These are phyloP conservation scores for Paramecium sonneborni DNA, from an alignment of 73 alveolate genomes.

Conservation along the genomic window DNA sequence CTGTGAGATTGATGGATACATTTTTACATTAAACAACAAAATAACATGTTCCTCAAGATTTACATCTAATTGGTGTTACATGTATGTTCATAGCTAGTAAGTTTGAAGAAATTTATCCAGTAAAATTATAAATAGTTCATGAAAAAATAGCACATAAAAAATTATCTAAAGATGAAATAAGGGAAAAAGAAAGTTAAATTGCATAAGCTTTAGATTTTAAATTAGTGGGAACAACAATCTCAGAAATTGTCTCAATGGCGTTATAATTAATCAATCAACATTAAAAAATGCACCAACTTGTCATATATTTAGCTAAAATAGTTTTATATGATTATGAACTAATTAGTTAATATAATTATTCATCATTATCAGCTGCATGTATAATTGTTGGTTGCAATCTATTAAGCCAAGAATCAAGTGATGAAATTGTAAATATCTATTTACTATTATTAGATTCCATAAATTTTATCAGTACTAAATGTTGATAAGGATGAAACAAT, in stretches of 20 bases:
- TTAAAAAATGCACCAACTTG: background rate
- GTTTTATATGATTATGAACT: slow-evolving; percentile 55
- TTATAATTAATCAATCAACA: background rate
- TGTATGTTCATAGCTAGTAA: slow-evolving; percentile 81
- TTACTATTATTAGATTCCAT: slow-evolving; percentile 2
- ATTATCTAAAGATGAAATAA: slow-evolving; percentile 56
- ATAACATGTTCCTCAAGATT: slow-evolving; percentile 65
- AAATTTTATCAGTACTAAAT: background rate
- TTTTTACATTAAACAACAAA: background rate
- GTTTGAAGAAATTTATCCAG: slow-evolving; percentile 86
- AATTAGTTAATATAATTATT: slow-evolving; percentile 50
- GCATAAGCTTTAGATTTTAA: slow-evolving; percentile 50
- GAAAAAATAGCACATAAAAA: slow-evolving; percentile 67
- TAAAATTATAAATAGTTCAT: slow-evolving; percentile 49
- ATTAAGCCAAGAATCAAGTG: background rate
- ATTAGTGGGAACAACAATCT: slow-evolving; percentile 41
- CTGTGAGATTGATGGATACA: slow-evolving; percentile 86
- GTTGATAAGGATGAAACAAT: slow-evolving; percentile 60
- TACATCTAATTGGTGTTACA: slow-evolving; percentile 78
- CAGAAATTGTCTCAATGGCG: slow-evolving; percentile 22
- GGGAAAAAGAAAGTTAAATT: slow-evolving; percentile 43
- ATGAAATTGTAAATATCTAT: background rate
- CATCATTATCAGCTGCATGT: slow-evolving; percentile 56
- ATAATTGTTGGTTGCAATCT: slow-evolving; percentile 41
- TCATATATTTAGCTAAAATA: slow-evolving; percentile 61